phyloP scores from a whole-genome alignment of 2,329 filamentous ascomycete genomes.

The Colletotrichum agaves region DNA sequence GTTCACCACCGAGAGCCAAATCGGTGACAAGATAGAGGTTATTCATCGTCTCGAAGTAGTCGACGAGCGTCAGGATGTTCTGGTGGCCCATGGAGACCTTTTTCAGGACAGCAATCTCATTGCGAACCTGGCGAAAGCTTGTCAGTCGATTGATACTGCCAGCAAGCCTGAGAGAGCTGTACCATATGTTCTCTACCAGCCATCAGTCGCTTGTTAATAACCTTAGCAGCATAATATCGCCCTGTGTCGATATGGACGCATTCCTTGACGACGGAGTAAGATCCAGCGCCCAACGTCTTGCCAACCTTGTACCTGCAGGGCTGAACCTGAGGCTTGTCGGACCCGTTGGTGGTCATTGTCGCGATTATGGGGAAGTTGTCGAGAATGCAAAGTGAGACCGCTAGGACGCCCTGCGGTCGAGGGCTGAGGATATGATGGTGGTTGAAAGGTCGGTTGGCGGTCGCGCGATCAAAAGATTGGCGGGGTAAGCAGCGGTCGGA shows the following conservation, averaged over 20 bases:
- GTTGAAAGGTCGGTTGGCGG: conserved; percentile 13
- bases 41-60: conserved; percentile 99
- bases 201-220: conserved; percentile 99
- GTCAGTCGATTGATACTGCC: conserved; percentile 16
- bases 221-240: conserved; percentile 97
- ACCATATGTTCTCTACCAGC: conserved; percentile 98
- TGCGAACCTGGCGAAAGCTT: conserved; percentile 75
- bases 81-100: conserved; percentile 99
- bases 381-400: conserved; percentile 7
- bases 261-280: conserved; percentile 98
- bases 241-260: conserved; percentile 99
- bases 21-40: conserved; percentile 99
- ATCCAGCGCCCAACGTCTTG: conserved; percentile 95
- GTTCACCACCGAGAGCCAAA: conserved; percentile 92
- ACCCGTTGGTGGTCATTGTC: conserved; percentile 37
- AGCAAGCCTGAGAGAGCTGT: conserved; percentile 40
- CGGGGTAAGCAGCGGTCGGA: conserved; percentile 32
- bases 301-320: conserved; percentile 98
- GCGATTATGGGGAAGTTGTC: not conserved
- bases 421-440: not conserved
- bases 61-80: conserved; percentile 96
- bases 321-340: conserved; percentile 74
- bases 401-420: conserved; percentile 22
- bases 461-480: conserved; percentile 19
- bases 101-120: conserved; percentile 97